These are phyloP conservation scores for Salpingoeca rosetta DNA, from an alignment of 78 protist species.

Conservation along the genomic window DNA sequence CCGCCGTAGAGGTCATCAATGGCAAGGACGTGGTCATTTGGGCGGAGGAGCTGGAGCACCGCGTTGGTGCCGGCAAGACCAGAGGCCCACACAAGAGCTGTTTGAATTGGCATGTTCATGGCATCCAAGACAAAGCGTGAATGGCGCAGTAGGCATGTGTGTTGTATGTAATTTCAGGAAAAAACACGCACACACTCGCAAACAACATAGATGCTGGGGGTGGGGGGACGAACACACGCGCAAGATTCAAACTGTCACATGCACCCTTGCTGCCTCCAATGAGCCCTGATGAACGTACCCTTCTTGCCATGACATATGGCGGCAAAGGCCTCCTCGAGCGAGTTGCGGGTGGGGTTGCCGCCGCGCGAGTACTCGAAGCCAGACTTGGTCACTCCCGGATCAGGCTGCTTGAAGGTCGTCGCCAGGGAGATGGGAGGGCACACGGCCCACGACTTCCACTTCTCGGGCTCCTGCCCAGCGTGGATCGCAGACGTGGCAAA, in stretches of 20 bases:
- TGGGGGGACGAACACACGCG: not conserved
- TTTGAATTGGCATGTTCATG: too few relatives aligned
- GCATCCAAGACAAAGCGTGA: too few relatives aligned
- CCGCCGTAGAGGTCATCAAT: constrained; percentile 39
- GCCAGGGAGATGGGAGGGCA: constrained; percentile 54
- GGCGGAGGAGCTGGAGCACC: constrained; percentile 15
- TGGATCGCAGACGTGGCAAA: constrained; percentile 71
- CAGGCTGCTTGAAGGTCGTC: constrained; percentile 66
- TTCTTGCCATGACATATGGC: constrained; percentile 68
- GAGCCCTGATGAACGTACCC: constrained; percentile 1
- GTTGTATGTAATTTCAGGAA: too few relatives aligned
- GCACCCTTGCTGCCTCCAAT: not conserved
- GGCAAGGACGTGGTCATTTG: constrained; percentile 14
- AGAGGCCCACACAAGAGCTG: constrained; percentile 57
- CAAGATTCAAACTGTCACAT: too few relatives aligned
- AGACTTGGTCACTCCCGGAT: constrained; percentile 41
- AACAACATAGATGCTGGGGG: not conserved
- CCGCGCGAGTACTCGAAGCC: constrained; percentile 66
- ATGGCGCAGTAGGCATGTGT: too few relatives aligned
- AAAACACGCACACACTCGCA: not conserved
- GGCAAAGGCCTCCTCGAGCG: constrained; percentile 77
- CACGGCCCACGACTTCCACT: constrained; percentile 62
- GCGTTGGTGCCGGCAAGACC: constrained; percentile 65
- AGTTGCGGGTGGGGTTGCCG: constrained; percentile 90
- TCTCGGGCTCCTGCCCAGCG: constrained; percentile 79